phyloP scores from a whole-genome alignment of 2,329 filamentous ascomycete species.

The Trichoderma sp. region DNA sequence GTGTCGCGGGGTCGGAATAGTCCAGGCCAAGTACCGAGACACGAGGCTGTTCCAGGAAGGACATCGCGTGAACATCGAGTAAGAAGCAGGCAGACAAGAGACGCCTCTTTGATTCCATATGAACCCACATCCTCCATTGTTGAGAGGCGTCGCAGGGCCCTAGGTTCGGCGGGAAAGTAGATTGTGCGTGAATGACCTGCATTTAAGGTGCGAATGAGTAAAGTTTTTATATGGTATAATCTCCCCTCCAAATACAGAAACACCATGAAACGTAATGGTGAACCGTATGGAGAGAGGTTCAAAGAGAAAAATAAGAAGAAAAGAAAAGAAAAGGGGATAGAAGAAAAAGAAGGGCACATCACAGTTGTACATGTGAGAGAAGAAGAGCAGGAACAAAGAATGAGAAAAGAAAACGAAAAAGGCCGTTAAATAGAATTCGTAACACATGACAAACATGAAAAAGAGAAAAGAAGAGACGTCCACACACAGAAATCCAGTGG shows the following conservation, averaged over 20 bases:
- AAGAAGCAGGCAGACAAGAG: slow-evolving; percentile 59
- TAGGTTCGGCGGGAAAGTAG: slow-evolving; percentile 29
- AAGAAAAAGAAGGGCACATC: slow-evolving; percentile 24
- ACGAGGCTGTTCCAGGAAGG: slow-evolving; percentile 54
- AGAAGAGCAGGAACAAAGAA: slow-evolving; percentile 18
- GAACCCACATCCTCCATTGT: slow-evolving; percentile 55
- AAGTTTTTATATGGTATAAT: not conserved
- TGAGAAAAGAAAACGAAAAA: slow-evolving; percentile 23
- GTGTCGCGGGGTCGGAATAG: slow-evolving; percentile 36
- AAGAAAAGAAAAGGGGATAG: not conserved
- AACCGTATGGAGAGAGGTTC: not conserved
- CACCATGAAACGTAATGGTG: not conserved
- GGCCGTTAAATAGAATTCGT: not conserved
- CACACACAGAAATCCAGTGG: not conserved
- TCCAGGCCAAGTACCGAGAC: slow-evolving; percentile 39
- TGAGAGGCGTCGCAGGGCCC: slow-evolving; percentile 32
- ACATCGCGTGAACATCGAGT: slow-evolving; percentile 56
- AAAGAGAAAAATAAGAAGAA: not conserved
- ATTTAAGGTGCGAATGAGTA: slow-evolving; percentile 33
- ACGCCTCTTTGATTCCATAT: slow-evolving; percentile 53
- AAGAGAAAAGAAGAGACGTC: slow-evolving; percentile 15
- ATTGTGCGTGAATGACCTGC: slow-evolving; percentile 43
- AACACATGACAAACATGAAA: not conserved
- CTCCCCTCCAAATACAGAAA: not conserved
- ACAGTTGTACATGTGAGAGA: slow-evolving; percentile 3